Conservation (phyloP, 1,139 yeast genomes). For the Yamadazyma sp. region DNA sequence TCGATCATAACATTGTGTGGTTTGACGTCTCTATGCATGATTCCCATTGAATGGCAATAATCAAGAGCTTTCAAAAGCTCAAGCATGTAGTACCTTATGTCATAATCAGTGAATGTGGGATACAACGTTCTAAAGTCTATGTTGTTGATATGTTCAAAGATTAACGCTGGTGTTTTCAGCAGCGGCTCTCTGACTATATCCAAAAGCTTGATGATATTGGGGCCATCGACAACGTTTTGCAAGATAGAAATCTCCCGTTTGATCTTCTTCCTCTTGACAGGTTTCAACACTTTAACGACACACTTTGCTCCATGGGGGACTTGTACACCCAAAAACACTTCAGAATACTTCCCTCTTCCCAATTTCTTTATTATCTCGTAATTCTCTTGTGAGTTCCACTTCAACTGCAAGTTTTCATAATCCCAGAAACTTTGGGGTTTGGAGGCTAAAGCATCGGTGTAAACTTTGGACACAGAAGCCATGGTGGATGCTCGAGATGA, state of each 20-base stretch:
- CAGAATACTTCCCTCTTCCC: conserved; percentile 52
- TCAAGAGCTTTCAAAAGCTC: conserved; percentile 89
- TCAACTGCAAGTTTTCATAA: conserved; percentile 44
- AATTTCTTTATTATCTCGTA: conserved; percentile 47
- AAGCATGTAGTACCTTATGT: conserved; percentile 84
- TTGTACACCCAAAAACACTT: conserved; percentile 44
- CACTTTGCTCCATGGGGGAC: conserved; percentile 41
- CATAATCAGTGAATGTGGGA: conserved; percentile 83
- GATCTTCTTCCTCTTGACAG: conserved; percentile 94
- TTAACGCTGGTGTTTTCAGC: conserved; percentile 89
- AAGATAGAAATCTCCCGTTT: conserved; percentile 92
- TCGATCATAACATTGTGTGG: conserved; percentile 99
- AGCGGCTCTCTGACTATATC: conserved; percentile 91
- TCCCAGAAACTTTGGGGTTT: conserved; percentile 51
- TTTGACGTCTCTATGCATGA: conserved; percentile 97
- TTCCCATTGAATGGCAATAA: conserved; percentile 95
- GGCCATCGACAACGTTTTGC: conserved; percentile 84
- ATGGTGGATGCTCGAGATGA: conserved; percentile 2
- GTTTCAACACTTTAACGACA: conserved; percentile 93
- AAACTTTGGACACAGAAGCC: conserved; percentile 41
- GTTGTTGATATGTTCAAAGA: conserved; percentile 89
- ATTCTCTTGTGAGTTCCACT: conserved; percentile 49
- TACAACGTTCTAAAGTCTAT: conserved; percentile 87
- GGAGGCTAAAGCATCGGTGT: conserved; percentile 42
- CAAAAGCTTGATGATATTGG: conserved; percentile 75